phyloP scores from a whole-genome alignment of 2,329 filamentous ascomycete genomes.

The Colletotrichum sp. region DNA sequence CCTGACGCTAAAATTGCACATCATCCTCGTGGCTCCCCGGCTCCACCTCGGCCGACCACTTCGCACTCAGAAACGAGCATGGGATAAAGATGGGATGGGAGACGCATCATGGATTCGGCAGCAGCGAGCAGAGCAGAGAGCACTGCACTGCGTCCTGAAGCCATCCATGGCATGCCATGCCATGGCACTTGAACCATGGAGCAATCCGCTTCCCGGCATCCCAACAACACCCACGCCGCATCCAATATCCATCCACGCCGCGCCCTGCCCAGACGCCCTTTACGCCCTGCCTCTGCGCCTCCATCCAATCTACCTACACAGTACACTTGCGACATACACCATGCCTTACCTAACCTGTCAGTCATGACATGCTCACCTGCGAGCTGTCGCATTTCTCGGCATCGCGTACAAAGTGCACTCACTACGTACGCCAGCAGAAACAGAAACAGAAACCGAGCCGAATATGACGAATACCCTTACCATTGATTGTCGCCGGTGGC shows the following conservation, averaged over 20 bases:
- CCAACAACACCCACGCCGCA: neutral
- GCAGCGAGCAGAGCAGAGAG: neutral
- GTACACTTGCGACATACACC: neutral
- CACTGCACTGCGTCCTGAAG: neutral
- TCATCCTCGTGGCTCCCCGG: neutral
- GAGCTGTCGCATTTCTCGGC: neutral
- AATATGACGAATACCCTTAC: neutral
- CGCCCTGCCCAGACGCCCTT: neutral
- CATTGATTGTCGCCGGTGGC: neutral
- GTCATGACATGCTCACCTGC: neutral
- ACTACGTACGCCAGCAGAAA: neutral
- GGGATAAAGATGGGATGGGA: neutral
- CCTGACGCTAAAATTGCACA: neutral
- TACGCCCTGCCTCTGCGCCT: neutral
- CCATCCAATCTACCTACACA: neutral
- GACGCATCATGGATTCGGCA: neutral
- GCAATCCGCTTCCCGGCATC: neutral
- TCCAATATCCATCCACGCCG: neutral
- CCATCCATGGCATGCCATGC: neutral
- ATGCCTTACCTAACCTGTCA: neutral
- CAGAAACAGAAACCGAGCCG: neutral
- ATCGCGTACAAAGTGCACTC: neutral
- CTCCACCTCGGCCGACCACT: neutral
- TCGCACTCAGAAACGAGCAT: neutral
- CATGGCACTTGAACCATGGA: neutral